A percentile compares a stretch with the other conserved stretches of the same genome.
Evolutionary conservation across 345 rosid species (phyloP).

Genomic region (Moringa oleifera): DNA sequence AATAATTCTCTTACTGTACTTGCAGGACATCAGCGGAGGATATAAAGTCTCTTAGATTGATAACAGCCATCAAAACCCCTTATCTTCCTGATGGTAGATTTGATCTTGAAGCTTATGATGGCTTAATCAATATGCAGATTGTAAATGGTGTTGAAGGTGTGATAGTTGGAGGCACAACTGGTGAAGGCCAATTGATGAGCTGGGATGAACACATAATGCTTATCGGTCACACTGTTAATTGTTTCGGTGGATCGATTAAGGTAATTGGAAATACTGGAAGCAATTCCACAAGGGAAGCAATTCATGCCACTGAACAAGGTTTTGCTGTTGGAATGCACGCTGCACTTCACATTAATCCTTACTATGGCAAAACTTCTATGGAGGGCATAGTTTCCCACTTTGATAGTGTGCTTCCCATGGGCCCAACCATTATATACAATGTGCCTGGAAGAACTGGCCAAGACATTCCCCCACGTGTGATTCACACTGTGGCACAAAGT

Average conservation of each 20-base stretch:
- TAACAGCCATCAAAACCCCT: constrained; percentile 92
- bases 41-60: constrained; percentile 61
- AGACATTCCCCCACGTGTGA: constrained; percentile 63
- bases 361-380: constrained; percentile 82
- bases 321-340: constrained; percentile 95
- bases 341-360: constrained; percentile 92
- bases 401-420: constrained; percentile 68
- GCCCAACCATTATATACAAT: constrained; percentile 80
- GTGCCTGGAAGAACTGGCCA: constrained; percentile 82
- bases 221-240: constrained; percentile 79
- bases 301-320: constrained; percentile 86
- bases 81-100: constrained; percentile 92
- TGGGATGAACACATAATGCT: constrained; percentile 97
- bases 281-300: constrained; percentile 86
- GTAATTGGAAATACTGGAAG: constrained; percentile 89
- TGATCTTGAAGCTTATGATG: constrained; percentile 87
- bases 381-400: constrained; percentile 74
- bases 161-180: constrained; percentile 89
- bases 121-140: constrained; percentile 65
- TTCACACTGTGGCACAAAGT: constrained; percentile 49
- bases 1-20: neutral
- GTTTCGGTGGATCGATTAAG: constrained; percentile 67
- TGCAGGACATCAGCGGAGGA: constrained; percentile 72
- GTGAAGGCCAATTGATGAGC: constrained; percentile 93
- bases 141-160: constrained; percentile 66